These are phyloP conservation scores for Sporothrix variecibatus DNA, from an alignment of 2,329 filamentous ascomycete species.

Conservation along the genomic window DNA sequence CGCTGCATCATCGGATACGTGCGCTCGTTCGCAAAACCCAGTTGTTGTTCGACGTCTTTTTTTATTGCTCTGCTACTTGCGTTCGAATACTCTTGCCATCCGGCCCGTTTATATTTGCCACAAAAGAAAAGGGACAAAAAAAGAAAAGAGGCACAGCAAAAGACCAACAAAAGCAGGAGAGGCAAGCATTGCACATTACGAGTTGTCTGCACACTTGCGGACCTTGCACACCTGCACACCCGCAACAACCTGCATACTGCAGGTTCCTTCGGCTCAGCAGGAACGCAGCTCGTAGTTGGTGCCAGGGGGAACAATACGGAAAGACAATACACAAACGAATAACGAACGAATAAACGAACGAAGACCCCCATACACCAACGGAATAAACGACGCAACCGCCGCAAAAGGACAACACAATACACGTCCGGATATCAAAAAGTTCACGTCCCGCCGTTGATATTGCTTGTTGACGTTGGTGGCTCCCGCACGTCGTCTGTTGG, in stretches of 20 bases:
- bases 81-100: background rate
- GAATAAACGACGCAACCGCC: background rate
- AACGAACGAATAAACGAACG: background rate
- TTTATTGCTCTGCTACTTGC: background rate
- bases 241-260: background rate
- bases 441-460: background rate
- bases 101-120: background rate
- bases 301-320: background rate
- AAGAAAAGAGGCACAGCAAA: background rate
- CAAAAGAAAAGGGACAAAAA: background rate
- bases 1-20: background rate
- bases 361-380: background rate
- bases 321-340: background rate
- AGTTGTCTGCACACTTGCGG: background rate
- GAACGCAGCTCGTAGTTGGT: background rate
- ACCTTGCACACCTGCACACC: background rate
- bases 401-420: background rate
- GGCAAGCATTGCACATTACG: background rate
- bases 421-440: background rate
- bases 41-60: background rate
- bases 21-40: background rate
- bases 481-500: background rate
- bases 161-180: background rate
- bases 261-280: conserved; percentile 8
- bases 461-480: background rate